Evolutionary conservation across 1,139 yeast genomes (phyloP), one percentile per base, ranked within the genome.

Genomic region (Lodderomyces beijingensis): DNA sequence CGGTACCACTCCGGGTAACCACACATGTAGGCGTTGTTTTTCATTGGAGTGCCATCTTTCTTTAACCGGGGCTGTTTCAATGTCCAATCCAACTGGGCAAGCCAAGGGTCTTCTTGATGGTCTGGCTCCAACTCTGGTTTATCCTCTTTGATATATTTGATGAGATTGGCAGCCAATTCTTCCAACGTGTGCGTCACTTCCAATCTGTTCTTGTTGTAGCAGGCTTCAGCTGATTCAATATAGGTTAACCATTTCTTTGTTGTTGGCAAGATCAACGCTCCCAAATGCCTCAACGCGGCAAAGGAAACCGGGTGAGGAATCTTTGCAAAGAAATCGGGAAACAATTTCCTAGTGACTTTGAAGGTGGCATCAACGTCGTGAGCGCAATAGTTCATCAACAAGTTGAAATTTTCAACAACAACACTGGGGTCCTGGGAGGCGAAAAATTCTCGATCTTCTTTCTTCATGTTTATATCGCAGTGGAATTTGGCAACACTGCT

Each of bases 1-100:
- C 85, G 74, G 55, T 86, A 93, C 99, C 99, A 93, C 45, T 83
- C 82, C 0, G 99, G 99, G 50, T 72, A 87, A 0, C 96, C 97
- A 0, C 95, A 93, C 33, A 87, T 52, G 49, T 76, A 88, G 0
- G 74, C 72, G 53, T 87, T 95, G 20, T 75, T 77, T 34, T 88
- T 86, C n/a, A 64, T 71, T 0, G 86, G 86, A n/a, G 64, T 65
- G 4, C 94, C 95, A 25, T 76, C 71, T 52, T 86, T 88, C 12
- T 80, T 84, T 33, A 77, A 47, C 37, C 77, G 71, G 0, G 71
- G 57, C 1, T 84, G 81, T 30, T 69, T 70, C 3, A 79, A 62
- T 0, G 77, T 70, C 99, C 99, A 93, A 52, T 93, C 88, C 38
- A 93, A 63, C 53, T 93, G 98, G 4, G 70, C 65, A 24, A 89